Evolutionary conservation across 176 grass and related monocot species (phyloP).

Genomic region (Oryza glaberrima): DNA sequence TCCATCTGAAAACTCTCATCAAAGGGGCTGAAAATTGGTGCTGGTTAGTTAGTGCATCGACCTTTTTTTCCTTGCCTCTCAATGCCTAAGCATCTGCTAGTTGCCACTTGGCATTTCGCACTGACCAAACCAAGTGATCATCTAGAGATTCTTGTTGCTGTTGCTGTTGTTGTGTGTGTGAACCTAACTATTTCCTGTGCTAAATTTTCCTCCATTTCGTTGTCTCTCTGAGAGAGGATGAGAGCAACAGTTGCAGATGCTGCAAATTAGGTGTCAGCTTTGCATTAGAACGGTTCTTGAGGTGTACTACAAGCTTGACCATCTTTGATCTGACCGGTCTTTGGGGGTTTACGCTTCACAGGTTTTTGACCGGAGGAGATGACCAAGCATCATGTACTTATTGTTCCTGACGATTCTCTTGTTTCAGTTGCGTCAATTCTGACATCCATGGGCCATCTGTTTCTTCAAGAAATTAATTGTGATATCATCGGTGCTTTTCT

Average conservation of each 20-base stretch:
- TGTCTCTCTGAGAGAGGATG: neutral
- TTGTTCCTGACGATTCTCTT: neutral
- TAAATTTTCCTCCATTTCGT: neutral
- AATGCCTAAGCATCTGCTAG: slow-evolving; percentile 5
- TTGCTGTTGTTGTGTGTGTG: neutral
- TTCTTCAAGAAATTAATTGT: neutral
- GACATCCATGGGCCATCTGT: neutral
- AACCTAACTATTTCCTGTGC: neutral
- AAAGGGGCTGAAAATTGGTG: neutral
- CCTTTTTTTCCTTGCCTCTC: neutral
- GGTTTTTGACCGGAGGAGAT: slow-evolving; percentile 17
- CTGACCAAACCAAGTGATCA: neutral
- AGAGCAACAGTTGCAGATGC: neutral
- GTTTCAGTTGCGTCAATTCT: neutral
- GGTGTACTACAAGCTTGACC: neutral
- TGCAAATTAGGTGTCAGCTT: neutral
- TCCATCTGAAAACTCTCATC: neutral
- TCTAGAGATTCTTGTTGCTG: neutral
- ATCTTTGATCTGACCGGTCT: too few species aligned
- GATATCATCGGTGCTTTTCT: neutral
- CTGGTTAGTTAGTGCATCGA: neutral
- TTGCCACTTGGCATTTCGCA: slow-evolving; percentile 26
- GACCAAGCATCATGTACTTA: neutral
- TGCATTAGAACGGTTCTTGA: neutral
- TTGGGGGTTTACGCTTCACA: slow-evolving; percentile 2